Evolutionary conservation across 176 grass and related monocot species (phyloP).

Genomic region (Oryza meridionalis): DNA sequence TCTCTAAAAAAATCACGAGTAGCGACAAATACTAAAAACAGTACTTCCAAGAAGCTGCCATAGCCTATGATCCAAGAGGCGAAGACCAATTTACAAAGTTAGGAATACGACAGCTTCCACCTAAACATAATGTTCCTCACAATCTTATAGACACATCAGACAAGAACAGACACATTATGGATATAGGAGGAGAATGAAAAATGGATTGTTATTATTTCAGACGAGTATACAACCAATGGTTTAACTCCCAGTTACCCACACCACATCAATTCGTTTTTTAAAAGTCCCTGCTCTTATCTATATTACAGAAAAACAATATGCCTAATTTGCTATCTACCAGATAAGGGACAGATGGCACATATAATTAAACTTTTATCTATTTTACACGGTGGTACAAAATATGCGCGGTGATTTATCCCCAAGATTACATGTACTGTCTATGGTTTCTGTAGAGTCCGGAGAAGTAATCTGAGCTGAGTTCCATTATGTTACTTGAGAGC

Average conservation of each 20-base stretch:
- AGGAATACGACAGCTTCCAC: background rate
- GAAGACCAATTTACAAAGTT: conserved; percentile 1
- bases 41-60: background rate
- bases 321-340: conserved; percentile 29
- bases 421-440: conserved; percentile 24
- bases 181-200: conserved; percentile 5
- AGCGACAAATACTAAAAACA: background rate
- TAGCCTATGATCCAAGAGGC: background rate
- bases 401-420: conserved; percentile 28
- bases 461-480: conserved; percentile 26
- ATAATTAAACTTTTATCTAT: conserved; percentile 48
- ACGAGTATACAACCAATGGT: conserved; percentile 45
- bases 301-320: conserved; percentile 48
- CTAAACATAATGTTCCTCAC: background rate
- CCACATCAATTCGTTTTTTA: conserved; percentile 6
- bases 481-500: conserved; percentile 29
- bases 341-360: background rate
- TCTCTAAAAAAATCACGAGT: background rate
- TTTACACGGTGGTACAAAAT: conserved; percentile 27
- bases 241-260: conserved; percentile 10
- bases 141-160: background rate
- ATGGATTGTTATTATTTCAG: conserved; percentile 42
- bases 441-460: conserved; percentile 22
- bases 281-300: conserved; percentile 41
- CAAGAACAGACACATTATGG: background rate